phyloP scores from a whole-genome alignment of 805 yeast species.

The Saccharomycopsis synnaedendra region DNA sequence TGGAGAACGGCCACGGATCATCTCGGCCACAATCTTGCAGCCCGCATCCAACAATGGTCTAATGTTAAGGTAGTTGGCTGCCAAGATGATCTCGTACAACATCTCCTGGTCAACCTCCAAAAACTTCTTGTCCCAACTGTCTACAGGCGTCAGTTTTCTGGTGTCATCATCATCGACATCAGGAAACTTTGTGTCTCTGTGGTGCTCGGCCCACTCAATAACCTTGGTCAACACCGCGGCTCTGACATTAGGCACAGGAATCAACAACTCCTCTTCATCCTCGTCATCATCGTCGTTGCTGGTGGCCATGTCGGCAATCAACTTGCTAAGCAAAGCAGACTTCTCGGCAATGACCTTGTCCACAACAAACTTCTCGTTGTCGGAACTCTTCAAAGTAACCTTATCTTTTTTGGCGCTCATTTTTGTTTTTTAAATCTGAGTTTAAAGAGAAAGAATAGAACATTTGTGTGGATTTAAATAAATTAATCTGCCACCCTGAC shows the following conservation, averaged over 20 bases:
- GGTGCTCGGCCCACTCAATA: constrained; percentile 95
- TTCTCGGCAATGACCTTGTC: constrained; percentile 79
- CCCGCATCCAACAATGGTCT: constrained; percentile 69
- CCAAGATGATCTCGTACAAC: constrained; percentile 70
- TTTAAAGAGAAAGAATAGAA: no score
- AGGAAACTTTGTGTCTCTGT: constrained; percentile 66
- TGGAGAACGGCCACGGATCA: constrained; percentile 72
- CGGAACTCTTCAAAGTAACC: constrained; percentile 60
- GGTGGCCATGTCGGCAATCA: constrained; percentile 56
- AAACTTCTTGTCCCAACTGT: constrained; percentile 92
- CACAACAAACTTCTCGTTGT: constrained; percentile 68
- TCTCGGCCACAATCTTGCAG: constrained; percentile 72
- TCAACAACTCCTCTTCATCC: constrained; percentile 55
- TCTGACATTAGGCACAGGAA: constrained; percentile 86
- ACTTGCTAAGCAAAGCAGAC: constrained; percentile 73
- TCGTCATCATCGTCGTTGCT: constrained; percentile 49
- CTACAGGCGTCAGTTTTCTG: constrained; percentile 82
- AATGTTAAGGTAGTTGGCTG: constrained; percentile 72
- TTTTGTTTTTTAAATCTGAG: no score
- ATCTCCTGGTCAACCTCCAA: constrained; percentile 88
- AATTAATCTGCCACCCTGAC: no score
- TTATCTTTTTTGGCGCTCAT: not conserved
- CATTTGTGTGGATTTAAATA: no score
- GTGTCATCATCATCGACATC: constrained; percentile 79
- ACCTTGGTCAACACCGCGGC: constrained; percentile 81